Evolutionary conservation across 2,329 filamentous ascomycete genomes (phyloP).

Genomic region (Plectosphaerella sp.): DNA sequence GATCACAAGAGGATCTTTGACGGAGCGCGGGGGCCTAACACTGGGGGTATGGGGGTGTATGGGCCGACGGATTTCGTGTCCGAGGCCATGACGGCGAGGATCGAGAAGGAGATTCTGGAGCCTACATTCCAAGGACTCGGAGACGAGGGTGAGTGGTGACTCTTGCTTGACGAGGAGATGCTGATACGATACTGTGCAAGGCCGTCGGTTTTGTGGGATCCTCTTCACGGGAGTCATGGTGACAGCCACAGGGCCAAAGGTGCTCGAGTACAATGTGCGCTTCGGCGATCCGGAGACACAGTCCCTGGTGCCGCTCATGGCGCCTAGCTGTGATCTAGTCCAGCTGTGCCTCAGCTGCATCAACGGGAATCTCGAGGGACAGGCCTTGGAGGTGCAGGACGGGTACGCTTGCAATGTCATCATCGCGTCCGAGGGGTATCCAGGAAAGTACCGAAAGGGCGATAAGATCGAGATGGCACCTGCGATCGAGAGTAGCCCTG

Average conservation of each 20-base stretch:
- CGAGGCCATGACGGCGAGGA: conserved; percentile 67
- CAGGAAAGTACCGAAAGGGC: conserved; percentile 79
- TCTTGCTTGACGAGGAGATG: neutral
- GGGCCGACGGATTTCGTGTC: conserved; percentile 81
- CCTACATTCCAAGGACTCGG: conserved; percentile 71
- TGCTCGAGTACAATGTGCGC: conserved; percentile 89
- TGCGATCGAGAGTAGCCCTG: conserved; percentile 23
- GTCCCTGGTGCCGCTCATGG: conserved; percentile 75
- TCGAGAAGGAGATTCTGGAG: conserved; percentile 80
- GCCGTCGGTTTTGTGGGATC: conserved; percentile 61
- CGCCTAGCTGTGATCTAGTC: conserved; percentile 74
- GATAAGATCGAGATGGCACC: conserved; percentile 44
- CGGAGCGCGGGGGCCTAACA: conserved; percentile 86
- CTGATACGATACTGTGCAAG: neutral
- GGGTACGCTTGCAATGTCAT: conserved; percentile 87
- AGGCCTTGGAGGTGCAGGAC: conserved; percentile 62
- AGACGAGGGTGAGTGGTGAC: neutral
- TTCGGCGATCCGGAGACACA: conserved; percentile 93
- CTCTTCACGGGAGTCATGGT: conserved; percentile 94
- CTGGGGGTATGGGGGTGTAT: conserved; percentile 97
- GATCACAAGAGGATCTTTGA: conserved; percentile 96
- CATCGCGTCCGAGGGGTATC: conserved; percentile 89
- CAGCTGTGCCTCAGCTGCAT: conserved; percentile 85
- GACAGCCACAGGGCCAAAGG: conserved; percentile 72
- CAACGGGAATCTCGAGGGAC: conserved; percentile 66